phyloP scores from a whole-genome alignment of 495 filamentous ascomycete genomes.

The Cudoniella acicularis region DNA sequence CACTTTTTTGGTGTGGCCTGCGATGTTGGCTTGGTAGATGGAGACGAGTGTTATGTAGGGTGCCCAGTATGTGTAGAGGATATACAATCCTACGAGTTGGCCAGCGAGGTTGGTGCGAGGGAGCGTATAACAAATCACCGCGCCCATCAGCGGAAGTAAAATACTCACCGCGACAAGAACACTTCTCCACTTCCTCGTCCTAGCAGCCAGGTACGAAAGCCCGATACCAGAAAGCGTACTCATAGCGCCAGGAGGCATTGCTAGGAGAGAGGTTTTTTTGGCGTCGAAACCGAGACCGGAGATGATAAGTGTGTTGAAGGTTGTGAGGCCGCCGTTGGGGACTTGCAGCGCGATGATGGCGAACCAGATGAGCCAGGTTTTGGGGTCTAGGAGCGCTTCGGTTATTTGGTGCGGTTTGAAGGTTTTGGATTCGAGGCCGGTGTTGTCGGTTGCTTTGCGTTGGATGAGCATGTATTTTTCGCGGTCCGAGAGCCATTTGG shows the following conservation, averaged over 20 bases:
- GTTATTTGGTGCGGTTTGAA: conserved; percentile 57
- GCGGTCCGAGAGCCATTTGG: conserved; percentile 49
- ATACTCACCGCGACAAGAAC: conserved; percentile 43
- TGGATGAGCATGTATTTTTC: conserved; percentile 57
- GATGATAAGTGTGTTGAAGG: conserved; percentile 65
- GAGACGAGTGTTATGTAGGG: conserved; percentile 37
- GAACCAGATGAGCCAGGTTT: conserved; percentile 43
- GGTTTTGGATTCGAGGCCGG: conserved; percentile 61
- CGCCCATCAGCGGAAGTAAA: conserved; percentile 56
- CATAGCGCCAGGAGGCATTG: conserved; percentile 9
- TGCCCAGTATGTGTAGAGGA: conserved; percentile 46
- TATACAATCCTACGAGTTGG: conserved; percentile 58
- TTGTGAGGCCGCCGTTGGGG: conserved; percentile 27
- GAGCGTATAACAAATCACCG: conserved; percentile 59
- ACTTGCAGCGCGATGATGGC: background rate
- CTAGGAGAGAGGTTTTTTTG: conserved; percentile 38
- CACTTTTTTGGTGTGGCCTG: background rate
- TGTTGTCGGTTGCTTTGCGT: conserved; percentile 56
- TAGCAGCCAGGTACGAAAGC: background rate
- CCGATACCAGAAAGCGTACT: background rate
- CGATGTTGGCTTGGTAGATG: background rate
- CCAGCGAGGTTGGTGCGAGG: conserved; percentile 42
- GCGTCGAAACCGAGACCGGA: conserved; percentile 49
- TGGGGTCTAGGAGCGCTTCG: conserved; percentile 53
- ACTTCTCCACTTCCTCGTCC: conserved; percentile 1